A percentile compares a stretch with the other conserved stretches of the same genome.
Evolutionary conservation across 192 early-diverging fungal species (phyloP).

Genomic region (Obelidium mucronatum): DNA sequence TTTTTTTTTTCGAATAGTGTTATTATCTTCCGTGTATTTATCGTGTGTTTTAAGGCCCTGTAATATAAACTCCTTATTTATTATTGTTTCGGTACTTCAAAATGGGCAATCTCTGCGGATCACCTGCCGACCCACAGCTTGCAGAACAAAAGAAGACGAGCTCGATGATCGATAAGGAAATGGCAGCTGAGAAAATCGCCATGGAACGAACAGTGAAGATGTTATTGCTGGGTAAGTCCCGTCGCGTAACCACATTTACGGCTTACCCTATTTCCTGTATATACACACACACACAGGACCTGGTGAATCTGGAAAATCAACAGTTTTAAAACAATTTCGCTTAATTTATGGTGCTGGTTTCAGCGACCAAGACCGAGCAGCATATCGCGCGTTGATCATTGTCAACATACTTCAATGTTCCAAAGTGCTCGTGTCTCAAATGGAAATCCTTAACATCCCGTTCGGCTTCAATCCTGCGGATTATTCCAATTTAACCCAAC

Average conservation of each 20-base stretch:
- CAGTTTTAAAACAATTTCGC: constrained; percentile 54
- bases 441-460: constrained; percentile 41
- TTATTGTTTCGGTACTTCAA: too few species aligned
- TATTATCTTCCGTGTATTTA: too few species aligned
- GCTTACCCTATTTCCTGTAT: too few species aligned
- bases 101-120: too few species aligned
- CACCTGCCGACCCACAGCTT: too few species aligned
- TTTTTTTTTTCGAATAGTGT: background rate
- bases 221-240: constrained; percentile 41
- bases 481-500: background rate
- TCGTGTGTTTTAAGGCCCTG: too few species aligned
- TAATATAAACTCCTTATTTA: too few species aligned
- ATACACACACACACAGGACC: too few species aligned
- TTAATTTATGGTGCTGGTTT: constrained; percentile 51
- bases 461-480: constrained; percentile 25
- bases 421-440: constrained; percentile 43
- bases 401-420: constrained; percentile 40
- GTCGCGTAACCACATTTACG: too few species aligned
- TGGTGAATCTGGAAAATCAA: constrained; percentile 58
- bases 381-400: constrained; percentile 41
- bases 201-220: constrained; percentile 45
- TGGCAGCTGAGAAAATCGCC: too few species aligned
- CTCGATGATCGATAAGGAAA: too few species aligned
- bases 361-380: constrained; percentile 38
- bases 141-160: too few species aligned